Base-by-base conservation (phyloP, 139 green algal species). In the Chlorella sp. region DNA sequence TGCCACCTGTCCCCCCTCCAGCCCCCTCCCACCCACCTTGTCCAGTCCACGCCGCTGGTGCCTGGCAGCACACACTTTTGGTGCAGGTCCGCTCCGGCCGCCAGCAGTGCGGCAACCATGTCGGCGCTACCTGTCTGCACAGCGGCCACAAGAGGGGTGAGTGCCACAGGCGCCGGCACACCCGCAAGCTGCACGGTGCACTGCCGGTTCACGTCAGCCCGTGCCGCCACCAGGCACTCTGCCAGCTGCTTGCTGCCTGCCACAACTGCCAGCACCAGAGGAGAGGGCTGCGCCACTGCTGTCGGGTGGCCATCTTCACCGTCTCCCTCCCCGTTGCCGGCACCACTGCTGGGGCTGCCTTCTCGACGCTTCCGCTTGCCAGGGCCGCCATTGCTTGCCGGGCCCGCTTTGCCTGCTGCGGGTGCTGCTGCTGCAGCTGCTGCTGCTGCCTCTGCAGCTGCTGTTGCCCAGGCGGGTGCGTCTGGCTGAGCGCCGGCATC, bases 121-220 rank as follows among this genome's bases (percentile, higher is more conserved):
- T 19, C n/a, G 15, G 71, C 34, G 37, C 78, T 69, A 34, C 85
- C 85, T 0, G 71, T 57, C 7, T 53, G 81, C n/a, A 89, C 48
- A 2, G 85, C 85, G 11, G 85, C 85, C 39, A 89, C 40, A 21
- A 89, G 71, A 37, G 85, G 85, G 1, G 85, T 89, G 19, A 89
- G 84, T 5, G 71, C 39, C 66, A 88, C 84, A 1, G 61, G 32
- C 22, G 34, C 5, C 60, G 34, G 39, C 30, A 22, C n/a, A 19
- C 24, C 68, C 22, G 3, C 28, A 42, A 34, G n/a, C 30, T 76
- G 66, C 84, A 81, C 66, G 12, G 32, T 53, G 68, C 84, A 88
- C 36, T 42, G 22, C 39, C 28, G 68, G 73, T 75, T 61, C 1
- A 53, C 18, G 22, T 89, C 86, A 0, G 86, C 86, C 0, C 81